Evolutionary conservation across 345 rosid species (phyloP), one percentile per base, ranked within the genome.

Genomic region (Gossypium longicalyx): DNA sequence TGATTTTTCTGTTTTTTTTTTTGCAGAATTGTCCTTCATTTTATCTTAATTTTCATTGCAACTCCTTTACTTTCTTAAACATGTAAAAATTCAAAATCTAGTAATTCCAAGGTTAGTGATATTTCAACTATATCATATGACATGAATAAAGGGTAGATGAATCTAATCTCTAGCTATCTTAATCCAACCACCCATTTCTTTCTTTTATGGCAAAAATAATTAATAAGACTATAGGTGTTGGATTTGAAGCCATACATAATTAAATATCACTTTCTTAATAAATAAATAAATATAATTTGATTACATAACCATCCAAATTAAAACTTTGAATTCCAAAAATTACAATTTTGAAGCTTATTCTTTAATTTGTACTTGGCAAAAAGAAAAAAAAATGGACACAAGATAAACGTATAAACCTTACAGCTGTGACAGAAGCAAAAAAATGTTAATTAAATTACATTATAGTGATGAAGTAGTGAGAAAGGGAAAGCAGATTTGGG

Each of bases 401-500:
- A 29, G 34, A 29, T 3, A 29, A 29, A 29, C 3, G 38, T 34
- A 34, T 4, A 34, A 34, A 34, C 38, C 38, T 4, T 34, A 34
- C 38, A 34, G 38, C 38, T 34, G 38, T 4, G 38, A 34, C 6
- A 34, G 38, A 34, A 34, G 38, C 5, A 4, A 34, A 34, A 23
- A 34, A 4, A 34, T 34, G 38, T 34, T 34, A 4, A 4, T 34
- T 34, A 6, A 34, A 34, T 34, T 34, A 6, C 41, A 5, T 34
- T 34, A 1, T 5, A 6, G 41, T 41, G 34, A 25, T 49, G 25
- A 45, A 45, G 45, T 43, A 27, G 2, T 15, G 8, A 51, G 12
- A 74, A 66, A 54, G 43, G 49, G 63, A 27, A 71, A 19, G 44
- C 11, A 57, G 68, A 45, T 53, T 71, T 72, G 83, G 61, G 72